phyloP scores from a whole-genome alignment of 441 rosid species.

The Bocquillonia castaneifolia region DNA sequence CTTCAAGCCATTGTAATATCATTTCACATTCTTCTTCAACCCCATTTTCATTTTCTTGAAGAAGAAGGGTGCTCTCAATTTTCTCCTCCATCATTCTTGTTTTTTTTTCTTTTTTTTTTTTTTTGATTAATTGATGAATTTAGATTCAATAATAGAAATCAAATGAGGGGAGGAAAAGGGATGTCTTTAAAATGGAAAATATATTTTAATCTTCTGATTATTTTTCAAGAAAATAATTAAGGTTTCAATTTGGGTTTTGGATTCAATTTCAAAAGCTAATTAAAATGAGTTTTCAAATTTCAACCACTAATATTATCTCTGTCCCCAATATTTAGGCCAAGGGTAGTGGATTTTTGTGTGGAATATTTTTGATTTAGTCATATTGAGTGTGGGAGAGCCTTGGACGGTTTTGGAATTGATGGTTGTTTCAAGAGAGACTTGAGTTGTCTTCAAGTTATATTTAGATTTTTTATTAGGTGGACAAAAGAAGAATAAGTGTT shows the following conservation, averaged over 20 bases:
- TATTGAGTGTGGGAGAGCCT: neutral
- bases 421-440: neutral
- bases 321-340: neutral
- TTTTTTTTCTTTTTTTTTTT: too few species aligned
- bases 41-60: conserved; percentile 7
- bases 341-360: neutral
- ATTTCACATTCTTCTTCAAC: neutral
- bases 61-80: neutral
- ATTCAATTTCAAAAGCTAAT: neutral
- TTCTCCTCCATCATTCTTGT: conserved; percentile 8
- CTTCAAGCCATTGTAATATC: neutral
- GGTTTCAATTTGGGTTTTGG: neutral
- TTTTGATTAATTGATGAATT: too few species aligned
- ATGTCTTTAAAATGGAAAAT: neutral
- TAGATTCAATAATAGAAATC: too few species aligned
- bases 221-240: neutral
- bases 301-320: conserved; percentile 5
- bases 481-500: neutral
- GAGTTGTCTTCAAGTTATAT: neutral
- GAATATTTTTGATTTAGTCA: neutral
- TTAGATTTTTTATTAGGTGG: neutral
- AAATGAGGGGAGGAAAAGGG: neutral
- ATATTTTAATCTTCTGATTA: neutral
- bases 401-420: neutral
- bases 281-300: conserved; percentile 1